Evolutionary conservation across 495 filamentous ascomycete genomes (phyloP), one percentile per base, ranked within the genome.

Genomic region (Xylaria longipes): DNA sequence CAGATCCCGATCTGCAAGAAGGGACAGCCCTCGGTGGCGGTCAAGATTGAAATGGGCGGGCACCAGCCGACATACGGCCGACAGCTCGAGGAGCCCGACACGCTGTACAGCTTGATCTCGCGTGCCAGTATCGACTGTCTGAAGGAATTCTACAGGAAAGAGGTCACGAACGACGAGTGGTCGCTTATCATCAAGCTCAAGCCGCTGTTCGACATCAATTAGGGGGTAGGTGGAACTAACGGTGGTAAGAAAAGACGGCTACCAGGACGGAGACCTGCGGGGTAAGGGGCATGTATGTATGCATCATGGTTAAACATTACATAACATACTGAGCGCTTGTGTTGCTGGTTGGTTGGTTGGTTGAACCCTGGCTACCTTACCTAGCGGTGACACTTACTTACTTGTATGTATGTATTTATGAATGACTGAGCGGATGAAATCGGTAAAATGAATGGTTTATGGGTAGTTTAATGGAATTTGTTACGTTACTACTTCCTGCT

Each of bases 1-100:
- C 87, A 95, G 61, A 90, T 99, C 75, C 87, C 84, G 14, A 84
- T 97, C 60, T 95, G 92, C 84, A 99, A 98, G 84, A 95, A 94
- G 83, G 97, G 95, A 69, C 93, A 97, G 76, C 97, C 96, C 41
- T 97, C 94, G 7, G 96, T 98, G 20, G 96, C 96, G 31, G 87
- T 99, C 82, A 99, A 99, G 89, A 94, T 99, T 78, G 96, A 99
- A 83, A 88, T 87, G 86, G 95, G 94, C 20, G 83, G 92, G 27
- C 95, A 98, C 81, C 96, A 99, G 83, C 96, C 96, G 15, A 88
- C 92, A 69, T 99, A 99, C 80, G 96, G 96, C 50, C 91, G 96
- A 65, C 96, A 99, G 57, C 87, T 98, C 63, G 96, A 99, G 82
- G 95, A 99, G 80, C 92, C 91, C 79, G 96, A 99, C 80, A 85